Percentiles rank a stretch among this genome's conserved stretches.
These are phyloP conservation scores for Mortierella polycephala DNA, from an alignment of 371 early-diverging fungal species.

Conservation along the genomic window DNA sequence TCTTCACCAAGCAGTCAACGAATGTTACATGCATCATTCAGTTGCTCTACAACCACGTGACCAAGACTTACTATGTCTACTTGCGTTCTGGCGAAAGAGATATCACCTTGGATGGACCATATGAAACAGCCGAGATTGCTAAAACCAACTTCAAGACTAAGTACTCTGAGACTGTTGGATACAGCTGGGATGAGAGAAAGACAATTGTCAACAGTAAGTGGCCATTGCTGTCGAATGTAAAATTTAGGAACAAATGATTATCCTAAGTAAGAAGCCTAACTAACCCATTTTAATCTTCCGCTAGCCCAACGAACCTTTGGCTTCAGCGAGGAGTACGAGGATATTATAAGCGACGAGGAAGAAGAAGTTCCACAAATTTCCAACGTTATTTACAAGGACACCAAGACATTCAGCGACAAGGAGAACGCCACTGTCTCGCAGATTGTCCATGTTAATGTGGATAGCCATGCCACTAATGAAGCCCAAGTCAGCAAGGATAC, in stretches of 20 bases:
- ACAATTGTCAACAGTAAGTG: slow-evolving; percentile 15
- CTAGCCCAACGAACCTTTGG: slow-evolving; percentile 19
- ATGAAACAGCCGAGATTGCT: slow-evolving; percentile 30
- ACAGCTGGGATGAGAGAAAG: slow-evolving; percentile 35
- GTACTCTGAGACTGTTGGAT: slow-evolving; percentile 27
- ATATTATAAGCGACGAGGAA: slow-evolving; percentile 3
- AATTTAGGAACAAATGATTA: slow-evolving; percentile 5
- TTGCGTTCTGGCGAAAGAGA: slow-evolving; percentile 30
- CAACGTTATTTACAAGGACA: neutral
- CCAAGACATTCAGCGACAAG: neutral
- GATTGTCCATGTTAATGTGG: neutral
- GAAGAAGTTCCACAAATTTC: neutral
- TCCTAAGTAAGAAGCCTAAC: no score
- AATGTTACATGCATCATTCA: slow-evolving; percentile 25
- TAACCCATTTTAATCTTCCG: no score
- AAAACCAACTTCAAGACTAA: slow-evolving; percentile 26
- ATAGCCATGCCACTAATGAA: neutral
- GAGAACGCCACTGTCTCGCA: slow-evolving; percentile 9
- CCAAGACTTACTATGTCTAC: slow-evolving; percentile 47
- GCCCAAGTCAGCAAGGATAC: neutral
- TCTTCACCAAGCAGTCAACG: slow-evolving; percentile 20
- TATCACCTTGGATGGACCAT: slow-evolving; percentile 29
- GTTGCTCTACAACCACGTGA: slow-evolving; percentile 33
- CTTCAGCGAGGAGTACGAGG: slow-evolving; percentile 1
- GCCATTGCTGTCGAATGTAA: neutral